Evolutionary conservation across 495 filamentous ascomycete genomes (phyloP), one percentile per base, ranked within the genome.

Genomic region (Beverwykella pulmonaria): DNA sequence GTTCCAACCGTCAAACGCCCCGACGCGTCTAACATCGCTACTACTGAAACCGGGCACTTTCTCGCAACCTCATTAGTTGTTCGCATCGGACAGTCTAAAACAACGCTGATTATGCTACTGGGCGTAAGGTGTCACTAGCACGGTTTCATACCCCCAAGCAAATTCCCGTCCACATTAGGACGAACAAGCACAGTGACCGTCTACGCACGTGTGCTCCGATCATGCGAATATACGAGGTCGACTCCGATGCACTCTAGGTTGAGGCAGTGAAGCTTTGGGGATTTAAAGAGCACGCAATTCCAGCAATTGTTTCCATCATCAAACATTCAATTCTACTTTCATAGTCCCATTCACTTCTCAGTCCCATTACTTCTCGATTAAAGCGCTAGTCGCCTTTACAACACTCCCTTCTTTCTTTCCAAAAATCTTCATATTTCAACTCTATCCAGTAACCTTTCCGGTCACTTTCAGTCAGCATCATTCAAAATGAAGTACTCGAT

Each of bases 281-380:
- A 48, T 48, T n/a, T 48, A 48, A 48, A 17, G 12, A 48, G 44
- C 44, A 48, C 44, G 44, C 44, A 48, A 48, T 48, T 48, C 44
- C 20, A 48, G 44, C 44, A 48, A 17, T 23, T 48, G 17, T 48
- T 48, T n/a, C 20, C 44, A 48, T 48, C 44, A 48, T 48, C 44
- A 48, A 48, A 23, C 44, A n/a, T 48, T 48, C 44, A 48, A 48
- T 6, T 48, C 15, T 4, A 4, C 44, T 4, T 23, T 17, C 4
- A 6, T 48, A 4, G 30, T 12, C 12, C 12, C 30, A 34, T 34
- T 34, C 30, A 12, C 30, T 34, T 34, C 30, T 34, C 30, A 34
- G 30, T 34, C 30, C 4, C 30, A 34, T 34, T 34, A n/a, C n/a
- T n/a, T n/a, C n/a, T n/a, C n/a, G n/a, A n/a, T 34, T 34, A 34